These are phyloP conservation scores for Pezicula carpinea DNA, from an alignment of 2,329 filamentous ascomycete species.

Conservation along the genomic window DNA sequence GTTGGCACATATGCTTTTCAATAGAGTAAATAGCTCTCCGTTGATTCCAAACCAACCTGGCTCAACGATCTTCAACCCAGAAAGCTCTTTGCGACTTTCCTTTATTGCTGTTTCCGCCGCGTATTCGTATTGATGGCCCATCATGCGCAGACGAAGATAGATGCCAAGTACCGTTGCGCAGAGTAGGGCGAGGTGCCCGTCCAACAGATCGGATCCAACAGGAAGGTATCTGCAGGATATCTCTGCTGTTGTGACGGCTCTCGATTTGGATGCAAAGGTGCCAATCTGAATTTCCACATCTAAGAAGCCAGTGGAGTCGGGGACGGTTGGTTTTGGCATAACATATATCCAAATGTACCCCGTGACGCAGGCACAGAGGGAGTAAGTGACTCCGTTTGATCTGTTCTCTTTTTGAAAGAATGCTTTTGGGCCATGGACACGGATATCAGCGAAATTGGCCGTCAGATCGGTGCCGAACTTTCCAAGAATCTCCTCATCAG, in stretches of 20 bases:
- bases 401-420: constrained; percentile 22
- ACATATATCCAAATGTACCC: constrained; percentile 24
- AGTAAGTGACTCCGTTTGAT: constrained; percentile 18
- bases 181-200: constrained; percentile 16
- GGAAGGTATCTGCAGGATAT: constrained; percentile 18
- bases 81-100: constrained; percentile 14
- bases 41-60: constrained; percentile 9
- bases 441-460: constrained; percentile 25
- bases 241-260: constrained; percentile 20
- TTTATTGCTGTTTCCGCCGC: constrained; percentile 20
- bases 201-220: neutral
- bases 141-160: constrained; percentile 21
- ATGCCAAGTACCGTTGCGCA: constrained; percentile 21
- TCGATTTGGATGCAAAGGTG: constrained; percentile 20
- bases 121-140: constrained; percentile 23
- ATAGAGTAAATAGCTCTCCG: constrained; percentile 9
- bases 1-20: constrained; percentile 19
- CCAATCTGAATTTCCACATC: constrained; percentile 22
- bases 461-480: constrained; percentile 24
- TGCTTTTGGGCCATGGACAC: constrained; percentile 16
- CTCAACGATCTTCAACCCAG: constrained; percentile 10
- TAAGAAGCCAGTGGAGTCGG: constrained; percentile 7
- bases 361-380: constrained; percentile 22
- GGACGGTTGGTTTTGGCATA: constrained; percentile 1
- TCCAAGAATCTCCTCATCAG: constrained; percentile 19